These are phyloP conservation scores for Kingdonia uniflora DNA, from an alignment of 164 flowering plant species.

Conservation along the genomic window DNA sequence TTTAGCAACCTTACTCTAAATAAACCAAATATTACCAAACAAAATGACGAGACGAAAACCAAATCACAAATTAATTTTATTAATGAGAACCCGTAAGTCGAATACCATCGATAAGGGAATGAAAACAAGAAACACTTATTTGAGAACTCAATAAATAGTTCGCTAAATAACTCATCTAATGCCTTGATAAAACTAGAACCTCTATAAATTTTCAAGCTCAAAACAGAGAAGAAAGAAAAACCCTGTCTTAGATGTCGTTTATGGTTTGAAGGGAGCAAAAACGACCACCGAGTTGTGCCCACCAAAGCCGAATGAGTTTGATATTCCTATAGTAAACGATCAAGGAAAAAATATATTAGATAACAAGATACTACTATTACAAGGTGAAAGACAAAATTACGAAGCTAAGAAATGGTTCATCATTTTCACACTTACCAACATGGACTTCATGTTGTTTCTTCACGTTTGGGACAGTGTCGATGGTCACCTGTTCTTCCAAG, in stretches of 20 bases:
- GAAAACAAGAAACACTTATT: too few relatives aligned
- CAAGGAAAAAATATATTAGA: too few relatives aligned
- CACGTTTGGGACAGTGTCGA: slow-evolving; percentile 70
- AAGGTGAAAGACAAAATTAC: neutral
- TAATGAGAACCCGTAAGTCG: too few relatives aligned
- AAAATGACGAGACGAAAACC: too few relatives aligned
- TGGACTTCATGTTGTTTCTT: slow-evolving; percentile 67
- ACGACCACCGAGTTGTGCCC: slow-evolving; percentile 69
- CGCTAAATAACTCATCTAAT: neutral
- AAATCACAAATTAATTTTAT: too few relatives aligned
- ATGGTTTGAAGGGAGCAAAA: slow-evolving; percentile 53
- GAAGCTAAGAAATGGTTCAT: neutral
- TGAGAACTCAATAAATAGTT: too few relatives aligned
- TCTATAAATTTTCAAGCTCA: neutral
- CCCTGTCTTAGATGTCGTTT: slow-evolving; percentile 4
- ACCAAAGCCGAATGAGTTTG: slow-evolving; percentile 68
- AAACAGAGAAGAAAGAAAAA: neutral
- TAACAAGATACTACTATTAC: neutral
- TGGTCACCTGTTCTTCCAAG: slow-evolving; percentile 49
- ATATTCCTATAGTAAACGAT: slow-evolving; percentile 33
- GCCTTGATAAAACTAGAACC: neutral
- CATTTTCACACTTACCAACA: slow-evolving; percentile 43
- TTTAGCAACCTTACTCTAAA: too few relatives aligned
- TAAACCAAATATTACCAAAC: too few relatives aligned
- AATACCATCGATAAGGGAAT: too few relatives aligned